Evolutionary conservation across 805 yeast species (phyloP).

Genomic region (Dipodascus geniculatus): DNA sequence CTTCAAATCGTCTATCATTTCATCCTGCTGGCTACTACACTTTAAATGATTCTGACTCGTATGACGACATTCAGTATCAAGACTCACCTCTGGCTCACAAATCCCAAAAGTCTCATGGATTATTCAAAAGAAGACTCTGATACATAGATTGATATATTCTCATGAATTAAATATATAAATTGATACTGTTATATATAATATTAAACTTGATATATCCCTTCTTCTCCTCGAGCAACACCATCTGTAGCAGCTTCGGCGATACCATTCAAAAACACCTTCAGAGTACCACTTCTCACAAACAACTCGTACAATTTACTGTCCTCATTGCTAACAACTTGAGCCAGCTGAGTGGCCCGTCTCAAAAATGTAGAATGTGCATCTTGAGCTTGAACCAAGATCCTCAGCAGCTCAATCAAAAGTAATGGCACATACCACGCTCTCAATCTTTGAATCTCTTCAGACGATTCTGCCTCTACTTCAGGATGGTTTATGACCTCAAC

Average conservation of each 20-base stretch:
- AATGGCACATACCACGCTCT: conserved; percentile 65
- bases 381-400: conserved; percentile 37
- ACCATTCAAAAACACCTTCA: conserved; percentile 40
- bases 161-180: background rate
- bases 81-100: background rate
- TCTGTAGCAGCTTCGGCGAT: conserved; percentile 48
- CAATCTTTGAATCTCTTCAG: conserved; percentile 36
- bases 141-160: background rate
- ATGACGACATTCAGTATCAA: background rate
- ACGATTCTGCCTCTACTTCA: background rate
- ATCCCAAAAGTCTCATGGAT: background rate
- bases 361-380: conserved; percentile 33
- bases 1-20: background rate
- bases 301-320: conserved; percentile 46
- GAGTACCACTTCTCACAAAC: conserved; percentile 44
- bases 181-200: no score
- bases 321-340: conserved; percentile 59
- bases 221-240: conserved; percentile 31
- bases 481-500: conserved; percentile 3
- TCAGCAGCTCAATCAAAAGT: conserved; percentile 54
- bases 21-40: background rate
- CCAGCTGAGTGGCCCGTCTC: conserved; percentile 44
- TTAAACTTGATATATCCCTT: conserved; percentile 29
- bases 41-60: background rate
- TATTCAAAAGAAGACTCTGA: background rate